phyloP scores from a whole-genome alignment of 140 eudicot genomes.

The Flaveria floridana region DNA sequence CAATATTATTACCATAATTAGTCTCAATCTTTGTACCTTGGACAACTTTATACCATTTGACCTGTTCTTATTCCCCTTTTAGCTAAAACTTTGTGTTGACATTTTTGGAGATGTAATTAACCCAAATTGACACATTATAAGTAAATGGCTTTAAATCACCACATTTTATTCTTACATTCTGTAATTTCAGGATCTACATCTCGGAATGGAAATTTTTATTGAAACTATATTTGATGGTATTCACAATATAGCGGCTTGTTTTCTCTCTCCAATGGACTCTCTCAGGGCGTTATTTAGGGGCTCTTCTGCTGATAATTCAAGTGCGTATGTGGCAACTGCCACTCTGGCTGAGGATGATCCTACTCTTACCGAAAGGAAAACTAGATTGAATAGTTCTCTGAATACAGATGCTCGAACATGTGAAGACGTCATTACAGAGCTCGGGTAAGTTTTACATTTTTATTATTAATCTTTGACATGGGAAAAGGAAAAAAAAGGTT shows the following conservation, averaged over 20 bases:
- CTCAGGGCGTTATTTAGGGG: constrained; percentile 46
- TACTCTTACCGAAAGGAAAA: constrained; percentile 58
- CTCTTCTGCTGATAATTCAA: constrained; percentile 44
- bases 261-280: constrained; percentile 75
- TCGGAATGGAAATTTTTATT: constrained; percentile 74
- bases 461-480: background rate
- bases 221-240: constrained; percentile 79
- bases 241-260: constrained; percentile 71
- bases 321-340: constrained; percentile 48
- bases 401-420: constrained; percentile 95
- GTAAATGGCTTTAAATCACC: background rate
- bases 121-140: background rate
- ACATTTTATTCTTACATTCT: background rate
- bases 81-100: background rate
- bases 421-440: constrained; percentile 91
- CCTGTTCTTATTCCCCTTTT: background rate
- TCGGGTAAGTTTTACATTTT: constrained; percentile 58
- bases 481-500: background rate
- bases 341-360: constrained; percentile 67
- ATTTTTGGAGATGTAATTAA: background rate
- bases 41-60: background rate
- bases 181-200: constrained; percentile 74
- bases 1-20: background rate
- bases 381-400: constrained; percentile 47
- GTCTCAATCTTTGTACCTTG: background rate